A percentile compares a stretch with the other conserved stretches of the same genome.
These are phyloP conservation scores for Metroxylon sagu DNA, from an alignment of 176 grass and related monocot genomes.

Conservation along the genomic window DNA sequence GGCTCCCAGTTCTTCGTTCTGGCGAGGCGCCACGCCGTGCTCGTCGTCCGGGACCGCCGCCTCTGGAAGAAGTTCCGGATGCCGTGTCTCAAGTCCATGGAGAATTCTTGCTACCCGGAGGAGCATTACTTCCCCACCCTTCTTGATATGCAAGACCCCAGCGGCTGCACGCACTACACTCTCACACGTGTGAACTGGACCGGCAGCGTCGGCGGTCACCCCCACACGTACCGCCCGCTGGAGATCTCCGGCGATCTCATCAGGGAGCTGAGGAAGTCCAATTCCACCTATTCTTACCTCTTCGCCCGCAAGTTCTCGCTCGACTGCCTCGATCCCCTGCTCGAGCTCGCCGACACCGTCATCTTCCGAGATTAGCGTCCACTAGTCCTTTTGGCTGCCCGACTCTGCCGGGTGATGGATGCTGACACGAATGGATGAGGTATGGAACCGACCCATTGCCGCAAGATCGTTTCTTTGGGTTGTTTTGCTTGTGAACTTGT, in stretches of 20 bases:
- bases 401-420: neutral
- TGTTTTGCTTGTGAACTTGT: neutral
- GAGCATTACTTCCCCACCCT: conserved; percentile 97
- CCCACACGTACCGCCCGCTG: conserved; percentile 56
- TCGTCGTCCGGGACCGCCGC: conserved; percentile 70
- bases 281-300: conserved; percentile 63
- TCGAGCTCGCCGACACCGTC: conserved; percentile 59
- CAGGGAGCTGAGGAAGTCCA: conserved; percentile 64
- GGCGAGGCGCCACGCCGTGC: conserved; percentile 48
- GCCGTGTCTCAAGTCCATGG: conserved; percentile 54
- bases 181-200: conserved; percentile 95
- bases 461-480: no score
- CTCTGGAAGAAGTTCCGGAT: conserved; percentile 95
- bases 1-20: conserved; percentile 96
- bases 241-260: conserved; percentile 64
- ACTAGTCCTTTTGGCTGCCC: conserved; percentile 18
- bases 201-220: conserved; percentile 48
- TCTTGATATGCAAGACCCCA: conserved; percentile 85
- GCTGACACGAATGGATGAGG: conserved; percentile 12
- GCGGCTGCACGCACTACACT: conserved; percentile 61
- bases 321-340: conserved; percentile 40
- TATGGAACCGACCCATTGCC: neutral
- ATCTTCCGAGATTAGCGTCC: conserved; percentile 59
- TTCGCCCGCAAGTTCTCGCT: conserved; percentile 80
- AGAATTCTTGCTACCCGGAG: conserved; percentile 75